A percentile compares a stretch with the other conserved stretches of the same genome.
These are phyloP conservation scores for Tricholoma matsutake DNA, from an alignment of 768 basidiomycete genomes.

Conservation along the genomic window DNA sequence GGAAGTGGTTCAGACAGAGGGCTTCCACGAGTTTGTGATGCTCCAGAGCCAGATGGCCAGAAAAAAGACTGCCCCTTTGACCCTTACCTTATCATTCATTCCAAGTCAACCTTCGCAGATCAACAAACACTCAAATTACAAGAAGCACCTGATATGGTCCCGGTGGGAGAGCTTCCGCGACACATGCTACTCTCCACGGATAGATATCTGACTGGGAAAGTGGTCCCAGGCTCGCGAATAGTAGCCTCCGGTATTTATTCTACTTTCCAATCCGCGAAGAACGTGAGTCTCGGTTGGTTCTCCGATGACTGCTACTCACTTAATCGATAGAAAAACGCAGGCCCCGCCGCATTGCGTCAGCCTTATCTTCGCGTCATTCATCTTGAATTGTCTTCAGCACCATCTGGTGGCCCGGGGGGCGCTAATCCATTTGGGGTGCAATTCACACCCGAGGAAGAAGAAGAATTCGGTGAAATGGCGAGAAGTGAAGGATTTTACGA, in stretches of 20 bases:
- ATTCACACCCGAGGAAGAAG: constrained; percentile 95
- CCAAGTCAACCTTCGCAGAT: constrained; percentile 91
- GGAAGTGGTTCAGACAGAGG: constrained; percentile 83
- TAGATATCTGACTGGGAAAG: constrained; percentile 86
- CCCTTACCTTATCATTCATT: constrained; percentile 93
- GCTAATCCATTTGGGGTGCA: constrained; percentile 84
- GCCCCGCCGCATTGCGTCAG: constrained; percentile 87
- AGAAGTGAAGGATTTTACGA: constrained; percentile 90
- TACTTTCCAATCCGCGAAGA: constrained; percentile 88
- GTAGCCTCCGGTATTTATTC: constrained; percentile 97
- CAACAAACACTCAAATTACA: constrained; percentile 96
- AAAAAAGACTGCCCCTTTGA: constrained; percentile 95
- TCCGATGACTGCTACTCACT: not conserved
- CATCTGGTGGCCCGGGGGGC: constrained; percentile 55
- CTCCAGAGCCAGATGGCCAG: constrained; percentile 73
- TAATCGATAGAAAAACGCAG: constrained; percentile 62
- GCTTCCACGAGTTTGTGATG: constrained; percentile 86
- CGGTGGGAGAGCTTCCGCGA: constrained; percentile 94
- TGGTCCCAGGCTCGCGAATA: constrained; percentile 94
- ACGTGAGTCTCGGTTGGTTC: constrained; percentile 43
- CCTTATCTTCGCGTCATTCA: constrained; percentile 94
- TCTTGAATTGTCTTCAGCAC: constrained; percentile 83
- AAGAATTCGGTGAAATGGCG: constrained; percentile 91
- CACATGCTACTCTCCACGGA: constrained; percentile 94
- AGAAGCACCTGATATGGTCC: constrained; percentile 99